These are phyloP conservation scores for Xylaria sp. DNA, from an alignment of 2,329 filamentous ascomycete genomes.

Conservation along the genomic window DNA sequence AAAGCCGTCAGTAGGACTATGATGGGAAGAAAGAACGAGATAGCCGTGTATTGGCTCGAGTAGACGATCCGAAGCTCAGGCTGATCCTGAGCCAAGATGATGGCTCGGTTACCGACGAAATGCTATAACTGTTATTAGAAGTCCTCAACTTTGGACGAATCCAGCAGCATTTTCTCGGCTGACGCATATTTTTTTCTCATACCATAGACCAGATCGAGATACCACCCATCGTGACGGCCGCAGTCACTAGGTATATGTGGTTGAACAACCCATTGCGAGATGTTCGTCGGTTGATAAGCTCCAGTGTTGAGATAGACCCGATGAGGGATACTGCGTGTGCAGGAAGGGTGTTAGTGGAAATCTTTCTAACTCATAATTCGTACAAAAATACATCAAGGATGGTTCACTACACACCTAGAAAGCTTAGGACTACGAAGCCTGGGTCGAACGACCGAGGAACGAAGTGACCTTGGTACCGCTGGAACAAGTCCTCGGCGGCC, in stretches of 20 bases:
- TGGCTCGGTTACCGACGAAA: constrained; percentile 84
- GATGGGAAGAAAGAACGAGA: constrained; percentile 85
- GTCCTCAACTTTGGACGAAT: not conserved
- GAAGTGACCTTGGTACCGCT: constrained; percentile 57
- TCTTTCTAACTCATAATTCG: not conserved
- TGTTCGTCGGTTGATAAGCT: constrained; percentile 81
- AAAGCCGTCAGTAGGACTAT: constrained; percentile 79
- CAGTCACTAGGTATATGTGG: constrained; percentile 71
- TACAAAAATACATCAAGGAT: not conserved
- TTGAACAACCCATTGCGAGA: constrained; percentile 75
- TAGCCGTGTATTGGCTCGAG: constrained; percentile 74
- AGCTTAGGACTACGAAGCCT: constrained; percentile 77
- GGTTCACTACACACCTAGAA: constrained; percentile 55
- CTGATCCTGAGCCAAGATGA: constrained; percentile 73
- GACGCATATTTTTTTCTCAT: constrained; percentile 36
- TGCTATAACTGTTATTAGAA: constrained; percentile 67
- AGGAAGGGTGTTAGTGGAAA: not conserved
- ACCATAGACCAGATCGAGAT: constrained; percentile 80
- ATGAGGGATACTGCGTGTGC: constrained; percentile 70
- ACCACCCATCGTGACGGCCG: constrained; percentile 77
- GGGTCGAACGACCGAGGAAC: constrained; percentile 63
- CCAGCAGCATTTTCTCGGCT: not conserved
- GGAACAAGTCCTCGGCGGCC: constrained; percentile 50
- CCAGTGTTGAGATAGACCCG: constrained; percentile 82
- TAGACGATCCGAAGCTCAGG: constrained; percentile 77